phyloP scores from a whole-genome alignment of 495 filamentous ascomycete species.

The Rostrohypoxylon terebratum region DNA sequence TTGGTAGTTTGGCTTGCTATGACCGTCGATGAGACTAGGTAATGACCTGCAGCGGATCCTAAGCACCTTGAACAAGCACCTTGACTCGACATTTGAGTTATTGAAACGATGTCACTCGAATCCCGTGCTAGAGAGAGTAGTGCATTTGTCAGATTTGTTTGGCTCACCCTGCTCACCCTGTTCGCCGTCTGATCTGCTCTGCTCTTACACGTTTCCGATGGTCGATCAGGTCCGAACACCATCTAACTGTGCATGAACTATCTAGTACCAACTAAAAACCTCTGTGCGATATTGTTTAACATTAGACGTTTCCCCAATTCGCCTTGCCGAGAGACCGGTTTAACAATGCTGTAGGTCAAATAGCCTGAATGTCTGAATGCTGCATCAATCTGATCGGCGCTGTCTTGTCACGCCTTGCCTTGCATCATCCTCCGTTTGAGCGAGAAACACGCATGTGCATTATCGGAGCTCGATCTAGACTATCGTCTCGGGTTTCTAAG shows the following conservation, averaged over 20 bases:
- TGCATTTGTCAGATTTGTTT: not conserved
- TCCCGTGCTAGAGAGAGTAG: conserved; percentile 6
- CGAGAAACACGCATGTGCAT: conserved; percentile 7
- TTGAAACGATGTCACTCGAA: conserved; percentile 25
- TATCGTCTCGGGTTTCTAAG: conserved; percentile 36
- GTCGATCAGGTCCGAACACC: conserved; percentile 23
- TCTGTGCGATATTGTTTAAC: conserved; percentile 22
- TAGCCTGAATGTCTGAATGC: conserved; percentile 43
- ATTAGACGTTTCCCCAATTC: conserved; percentile 23
- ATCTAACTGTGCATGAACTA: conserved; percentile 15
- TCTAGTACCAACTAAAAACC: conserved; percentile 7
- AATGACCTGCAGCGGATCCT: conserved; percentile 4
- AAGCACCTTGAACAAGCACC: conserved; percentile 14
- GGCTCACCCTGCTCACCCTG: not conserved
- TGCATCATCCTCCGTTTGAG: conserved; percentile 31
- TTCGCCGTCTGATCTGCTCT: conserved; percentile 22
- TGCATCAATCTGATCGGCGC: not conserved
- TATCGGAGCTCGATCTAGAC: conserved; percentile 21
- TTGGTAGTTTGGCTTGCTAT: not conserved
- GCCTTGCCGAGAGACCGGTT: conserved; percentile 29
- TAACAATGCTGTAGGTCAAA: conserved; percentile 12
- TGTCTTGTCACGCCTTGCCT: conserved; percentile 7
- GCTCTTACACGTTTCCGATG: conserved; percentile 34
- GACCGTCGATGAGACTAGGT: not conserved
- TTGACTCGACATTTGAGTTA: not conserved